Percentiles rank a stretch among this genome's conserved stretches.
Evolutionary conservation across 2,329 filamentous ascomycete species (phyloP).

Genomic region (Cytospora mali): DNA sequence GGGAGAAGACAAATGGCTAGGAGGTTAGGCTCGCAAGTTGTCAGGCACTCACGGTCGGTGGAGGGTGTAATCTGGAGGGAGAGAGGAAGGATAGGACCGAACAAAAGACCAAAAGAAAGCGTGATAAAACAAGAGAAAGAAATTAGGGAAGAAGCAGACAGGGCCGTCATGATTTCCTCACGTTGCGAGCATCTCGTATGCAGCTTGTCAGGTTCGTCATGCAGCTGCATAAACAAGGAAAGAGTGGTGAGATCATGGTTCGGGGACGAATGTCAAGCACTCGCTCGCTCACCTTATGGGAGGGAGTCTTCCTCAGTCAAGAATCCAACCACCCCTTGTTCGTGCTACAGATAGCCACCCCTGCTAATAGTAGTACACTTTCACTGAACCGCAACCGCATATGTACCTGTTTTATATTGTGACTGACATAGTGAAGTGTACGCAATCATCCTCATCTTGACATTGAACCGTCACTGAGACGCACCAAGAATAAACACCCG

Average conservation of each 20-base stretch:
- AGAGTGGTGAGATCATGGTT: background rate
- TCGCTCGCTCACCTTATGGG: background rate
- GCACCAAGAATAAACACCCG: background rate
- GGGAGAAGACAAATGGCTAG: background rate
- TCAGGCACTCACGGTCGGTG: background rate
- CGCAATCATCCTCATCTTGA: background rate
- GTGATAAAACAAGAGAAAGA: constrained; percentile 13
- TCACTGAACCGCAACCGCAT: background rate
- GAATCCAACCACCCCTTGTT: background rate
- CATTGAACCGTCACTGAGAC: background rate
- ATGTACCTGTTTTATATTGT: background rate
- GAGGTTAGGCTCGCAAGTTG: background rate
- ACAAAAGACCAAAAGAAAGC: constrained; percentile 5
- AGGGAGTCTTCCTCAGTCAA: background rate
- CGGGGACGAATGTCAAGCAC: background rate
- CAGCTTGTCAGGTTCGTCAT: background rate
- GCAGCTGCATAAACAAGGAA: background rate
- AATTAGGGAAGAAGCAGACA: constrained; percentile 24
- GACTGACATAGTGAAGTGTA: background rate
- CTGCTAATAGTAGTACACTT: background rate
- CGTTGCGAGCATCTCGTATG: background rate
- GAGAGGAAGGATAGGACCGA: background rate
- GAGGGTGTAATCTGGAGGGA: background rate
- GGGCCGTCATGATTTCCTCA: background rate
- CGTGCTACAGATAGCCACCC: background rate